These are phyloP conservation scores for Haplosporangium sp. DNA, from an alignment of 371 early-diverging fungal genomes.

Conservation along the genomic window DNA sequence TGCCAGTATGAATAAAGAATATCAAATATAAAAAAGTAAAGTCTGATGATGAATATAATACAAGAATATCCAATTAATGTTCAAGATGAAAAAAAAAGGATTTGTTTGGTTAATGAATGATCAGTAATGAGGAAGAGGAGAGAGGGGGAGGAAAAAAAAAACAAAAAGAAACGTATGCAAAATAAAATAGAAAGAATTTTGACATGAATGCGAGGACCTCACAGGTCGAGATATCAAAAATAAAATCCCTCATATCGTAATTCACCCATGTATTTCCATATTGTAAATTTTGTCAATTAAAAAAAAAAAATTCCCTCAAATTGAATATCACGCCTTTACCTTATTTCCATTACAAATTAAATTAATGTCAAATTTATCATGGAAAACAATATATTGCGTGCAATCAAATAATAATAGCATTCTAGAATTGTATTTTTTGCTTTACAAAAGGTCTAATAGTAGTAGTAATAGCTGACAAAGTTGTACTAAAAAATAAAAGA, in stretches of 20 bases:
- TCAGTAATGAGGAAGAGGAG: constrained; percentile 1
- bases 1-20: not conserved
- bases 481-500: not conserved
- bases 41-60: no score
- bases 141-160: not conserved
- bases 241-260: no score
- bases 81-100: no score
- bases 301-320: no score
- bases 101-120: no score
- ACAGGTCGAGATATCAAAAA: constrained; percentile 6
- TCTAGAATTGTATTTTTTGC: constrained; percentile 1
- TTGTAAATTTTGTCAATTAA: no score
- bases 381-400: no score
- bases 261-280: no score
- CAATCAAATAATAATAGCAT: not conserved
- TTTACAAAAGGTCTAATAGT: constrained; percentile 4
- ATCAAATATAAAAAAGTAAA: no score
- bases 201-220: constrained; percentile 10
- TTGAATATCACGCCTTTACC: no score
- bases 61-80: no score
- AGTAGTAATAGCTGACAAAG: not conserved
- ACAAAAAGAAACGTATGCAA: not conserved
- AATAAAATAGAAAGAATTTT: not conserved
- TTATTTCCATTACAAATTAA: no score
- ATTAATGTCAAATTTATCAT: not conserved